Percentiles rank a stretch among this genome's conserved stretches.
phyloP scores from a whole-genome alignment of 2,329 filamentous ascomycete genomes.

The Verticillium zaregamsianum region DNA sequence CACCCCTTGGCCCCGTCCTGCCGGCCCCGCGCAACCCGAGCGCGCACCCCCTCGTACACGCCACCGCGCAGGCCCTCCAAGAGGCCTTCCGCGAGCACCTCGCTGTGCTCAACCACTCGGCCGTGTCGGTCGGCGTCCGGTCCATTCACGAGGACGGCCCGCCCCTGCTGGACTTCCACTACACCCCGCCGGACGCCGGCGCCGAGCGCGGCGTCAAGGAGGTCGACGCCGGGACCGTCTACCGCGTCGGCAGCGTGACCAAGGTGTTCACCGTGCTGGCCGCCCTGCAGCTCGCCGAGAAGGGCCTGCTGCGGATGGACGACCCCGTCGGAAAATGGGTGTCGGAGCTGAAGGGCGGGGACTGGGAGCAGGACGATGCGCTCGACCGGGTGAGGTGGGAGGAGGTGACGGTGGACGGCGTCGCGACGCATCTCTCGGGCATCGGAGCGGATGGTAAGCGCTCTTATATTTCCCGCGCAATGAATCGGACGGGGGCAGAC shows the following conservation, averaged over 20 bases:
- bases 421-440: conserved; percentile 42
- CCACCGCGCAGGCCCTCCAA: conserved; percentile 4
- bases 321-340: conserved; percentile 41
- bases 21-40: conserved; percentile 5
- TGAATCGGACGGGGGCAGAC: too few relatives aligned
- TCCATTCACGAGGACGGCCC: conserved; percentile 15
- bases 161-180: conserved; percentile 19
- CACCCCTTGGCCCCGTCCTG: conserved; percentile 10
- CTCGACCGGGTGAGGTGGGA: conserved; percentile 29
- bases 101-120: conserved; percentile 15
- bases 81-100: conserved; percentile 5
- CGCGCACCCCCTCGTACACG: conserved; percentile 9
- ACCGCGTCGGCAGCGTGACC: conserved; percentile 36
- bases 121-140: conserved; percentile 20
- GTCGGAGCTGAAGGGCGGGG: conserved; percentile 25
- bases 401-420: conserved; percentile 38
- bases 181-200: conserved; percentile 11
- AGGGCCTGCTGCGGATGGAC: conserved; percentile 19
- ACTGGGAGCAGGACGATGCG: conserved; percentile 16
- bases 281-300: conserved; percentile 9
- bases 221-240: conserved; percentile 29
- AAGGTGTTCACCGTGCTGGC: conserved; percentile 23
- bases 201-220: conserved; percentile 15
- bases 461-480: neutral
- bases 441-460: conserved; percentile 30